phyloP scores from a whole-genome alignment of 1,284 basidiomycete species.

The Pterulicium gracile region DNA sequence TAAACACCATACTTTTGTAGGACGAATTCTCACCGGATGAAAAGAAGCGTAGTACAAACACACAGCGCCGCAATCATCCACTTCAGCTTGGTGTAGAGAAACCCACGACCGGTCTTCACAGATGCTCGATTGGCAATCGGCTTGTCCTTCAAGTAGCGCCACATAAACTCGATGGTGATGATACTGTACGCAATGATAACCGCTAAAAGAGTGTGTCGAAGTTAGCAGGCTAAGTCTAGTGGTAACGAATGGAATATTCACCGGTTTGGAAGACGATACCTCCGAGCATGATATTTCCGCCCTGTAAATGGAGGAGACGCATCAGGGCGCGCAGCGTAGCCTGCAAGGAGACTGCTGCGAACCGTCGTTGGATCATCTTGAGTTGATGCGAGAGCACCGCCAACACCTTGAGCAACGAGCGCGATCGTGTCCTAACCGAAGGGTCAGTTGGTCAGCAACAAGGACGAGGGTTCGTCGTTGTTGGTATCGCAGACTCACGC shows the following conservation, averaged over 20 bases:
- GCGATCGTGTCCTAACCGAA: slow-evolving; percentile 22
- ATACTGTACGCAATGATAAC: slow-evolving; percentile 13
- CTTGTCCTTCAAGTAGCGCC: slow-evolving; percentile 8
- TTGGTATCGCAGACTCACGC: neutral
- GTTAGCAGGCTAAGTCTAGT: too few species aligned
- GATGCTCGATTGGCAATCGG: slow-evolving; percentile 8
- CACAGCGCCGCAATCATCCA: slow-evolving; percentile 8
- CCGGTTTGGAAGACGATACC: slow-evolving; percentile 37
- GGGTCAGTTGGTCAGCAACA: neutral
- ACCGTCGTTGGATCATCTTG: slow-evolving; percentile 17
- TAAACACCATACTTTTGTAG: slow-evolving; percentile 15
- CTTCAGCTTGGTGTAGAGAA: slow-evolving; percentile 4
- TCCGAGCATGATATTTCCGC: slow-evolving; percentile 32
- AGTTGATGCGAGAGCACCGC: slow-evolving; percentile 31
- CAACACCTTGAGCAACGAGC: slow-evolving; percentile 33
- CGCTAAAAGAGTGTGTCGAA: slow-evolving; percentile 14
- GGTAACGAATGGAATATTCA: slow-evolving; percentile 16
- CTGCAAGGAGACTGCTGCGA: too few species aligned
- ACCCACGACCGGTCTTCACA: neutral
- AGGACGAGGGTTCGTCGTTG: neutral
- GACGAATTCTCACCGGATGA: slow-evolving; percentile 9
- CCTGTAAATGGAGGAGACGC: slow-evolving; percentile 13
- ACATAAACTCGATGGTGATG: slow-evolving; percentile 12
- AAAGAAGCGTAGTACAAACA: slow-evolving; percentile 10
- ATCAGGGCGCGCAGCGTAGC: neutral